Conservation (phyloP, 202 grass and related monocot species). For the Carex arenaria region DNA sequence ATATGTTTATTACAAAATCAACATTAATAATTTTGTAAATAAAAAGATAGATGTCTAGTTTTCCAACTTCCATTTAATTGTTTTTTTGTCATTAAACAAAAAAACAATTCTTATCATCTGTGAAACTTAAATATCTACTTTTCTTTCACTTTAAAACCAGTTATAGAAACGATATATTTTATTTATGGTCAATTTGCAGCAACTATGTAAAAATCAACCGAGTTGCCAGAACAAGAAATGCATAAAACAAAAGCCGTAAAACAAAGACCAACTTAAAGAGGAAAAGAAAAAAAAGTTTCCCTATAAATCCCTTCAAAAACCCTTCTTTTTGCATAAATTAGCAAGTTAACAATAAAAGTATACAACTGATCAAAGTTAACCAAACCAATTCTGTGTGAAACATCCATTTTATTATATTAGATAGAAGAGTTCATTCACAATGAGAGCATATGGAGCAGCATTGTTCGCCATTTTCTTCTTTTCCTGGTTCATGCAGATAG, state of each 20-base stretch:
- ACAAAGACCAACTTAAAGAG: neutral
- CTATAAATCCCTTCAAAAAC: conserved; percentile 2
- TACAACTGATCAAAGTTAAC: neutral
- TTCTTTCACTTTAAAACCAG: neutral
- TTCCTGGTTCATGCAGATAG: neutral
- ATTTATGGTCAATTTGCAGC: neutral
- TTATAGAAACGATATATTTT: neutral
- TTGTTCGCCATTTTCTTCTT: neutral
- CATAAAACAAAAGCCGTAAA: neutral
- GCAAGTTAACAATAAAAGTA: neutral
- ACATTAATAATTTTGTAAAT: neutral
- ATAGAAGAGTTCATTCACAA: neutral
- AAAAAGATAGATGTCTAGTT: no score
- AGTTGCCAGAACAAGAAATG: neutral
- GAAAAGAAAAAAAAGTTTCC: neutral
- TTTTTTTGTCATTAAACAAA: no score
- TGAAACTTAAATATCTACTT: no score
- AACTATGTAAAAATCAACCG: neutral
- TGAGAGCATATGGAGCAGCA: neutral
- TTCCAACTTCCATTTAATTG: no score
- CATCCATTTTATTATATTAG: neutral
- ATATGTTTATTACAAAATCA: neutral
- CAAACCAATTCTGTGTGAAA: neutral
- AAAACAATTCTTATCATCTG: no score
- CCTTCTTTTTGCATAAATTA: neutral